phyloP scores from a whole-genome alignment of 2,329 filamentous ascomycete species.

The Tricladium varicosporioides region DNA sequence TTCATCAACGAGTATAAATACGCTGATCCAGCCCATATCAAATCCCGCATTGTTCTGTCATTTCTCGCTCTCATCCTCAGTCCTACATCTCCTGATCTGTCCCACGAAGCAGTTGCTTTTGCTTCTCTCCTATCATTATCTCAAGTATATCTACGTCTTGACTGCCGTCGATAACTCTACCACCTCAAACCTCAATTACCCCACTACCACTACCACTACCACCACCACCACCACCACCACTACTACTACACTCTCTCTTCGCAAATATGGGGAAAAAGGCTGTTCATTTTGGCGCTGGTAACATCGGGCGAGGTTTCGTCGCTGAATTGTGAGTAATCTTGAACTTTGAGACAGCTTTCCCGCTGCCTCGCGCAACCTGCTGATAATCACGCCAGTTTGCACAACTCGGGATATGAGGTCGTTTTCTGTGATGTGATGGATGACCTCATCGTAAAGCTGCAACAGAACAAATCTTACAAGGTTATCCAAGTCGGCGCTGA shows the following conservation, averaged over 20 bases:
- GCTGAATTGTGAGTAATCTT: constrained; percentile 30
- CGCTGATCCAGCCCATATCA: neutral
- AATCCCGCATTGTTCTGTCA: neutral
- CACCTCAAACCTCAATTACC: neutral
- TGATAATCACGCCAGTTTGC: constrained; percentile 47
- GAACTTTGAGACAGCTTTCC: neutral
- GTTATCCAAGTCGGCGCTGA: constrained; percentile 91
- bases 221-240: neutral
- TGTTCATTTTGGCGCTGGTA: constrained; percentile 83
- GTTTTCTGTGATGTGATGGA: constrained; percentile 95
- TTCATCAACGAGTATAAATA: constrained; percentile 3
- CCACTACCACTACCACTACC: neutral
- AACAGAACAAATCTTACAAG: constrained; percentile 73
- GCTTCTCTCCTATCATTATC: neutral
- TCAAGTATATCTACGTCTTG: neutral
- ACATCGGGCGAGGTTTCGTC: constrained; percentile 61
- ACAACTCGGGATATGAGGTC: constrained; percentile 93
- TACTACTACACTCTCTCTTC: constrained; percentile 8
- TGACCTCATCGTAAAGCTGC: constrained; percentile 74
- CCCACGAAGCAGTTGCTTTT: too few species aligned
- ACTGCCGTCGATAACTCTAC: neutral
- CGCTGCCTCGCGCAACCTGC: neutral
- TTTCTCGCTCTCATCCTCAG: neutral
- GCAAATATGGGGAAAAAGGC: constrained; percentile 55
- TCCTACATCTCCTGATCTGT: neutral